These are phyloP conservation scores for Strobilomyces confusus DNA, from an alignment of 768 basidiomycete species.

Conservation along the genomic window DNA sequence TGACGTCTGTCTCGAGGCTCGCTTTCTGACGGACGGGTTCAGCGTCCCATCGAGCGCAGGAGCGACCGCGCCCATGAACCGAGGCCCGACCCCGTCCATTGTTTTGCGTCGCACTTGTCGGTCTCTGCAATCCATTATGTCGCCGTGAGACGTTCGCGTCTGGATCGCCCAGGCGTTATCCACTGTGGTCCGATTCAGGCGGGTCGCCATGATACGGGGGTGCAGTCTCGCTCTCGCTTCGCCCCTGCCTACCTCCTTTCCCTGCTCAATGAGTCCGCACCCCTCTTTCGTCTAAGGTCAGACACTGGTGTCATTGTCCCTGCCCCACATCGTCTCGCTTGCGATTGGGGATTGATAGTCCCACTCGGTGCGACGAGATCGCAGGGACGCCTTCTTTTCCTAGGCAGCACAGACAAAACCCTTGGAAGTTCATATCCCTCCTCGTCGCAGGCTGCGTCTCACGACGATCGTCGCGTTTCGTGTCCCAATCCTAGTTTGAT, in stretches of 20 bases:
- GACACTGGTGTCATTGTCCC: too few species aligned
- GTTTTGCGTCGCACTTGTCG: background rate
- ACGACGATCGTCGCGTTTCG: background rate
- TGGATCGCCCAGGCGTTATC: background rate
- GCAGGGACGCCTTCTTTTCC: background rate
- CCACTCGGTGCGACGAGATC: background rate
- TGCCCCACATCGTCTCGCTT: background rate
- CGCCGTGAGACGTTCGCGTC: background rate
- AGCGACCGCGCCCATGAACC: constrained; percentile 7
- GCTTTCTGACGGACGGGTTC: constrained; percentile 7
- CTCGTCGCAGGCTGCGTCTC: background rate
- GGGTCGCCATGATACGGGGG: constrained; percentile 1
- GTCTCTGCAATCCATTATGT: background rate
- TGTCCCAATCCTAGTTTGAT: background rate
- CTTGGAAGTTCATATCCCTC: background rate
- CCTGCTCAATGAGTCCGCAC: background rate
- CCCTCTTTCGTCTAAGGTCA: background rate
- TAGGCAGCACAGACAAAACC: too few species aligned
- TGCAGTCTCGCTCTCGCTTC: background rate
- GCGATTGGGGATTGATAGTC: background rate
- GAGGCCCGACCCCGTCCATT: background rate
- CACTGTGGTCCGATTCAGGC: background rate
- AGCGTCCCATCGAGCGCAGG: constrained; percentile 6
- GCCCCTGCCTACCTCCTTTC: background rate
- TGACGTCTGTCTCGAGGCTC: background rate